phyloP scores from a whole-genome alignment of 306 rosid species.

The Oxytropis ochrocephala region DNA sequence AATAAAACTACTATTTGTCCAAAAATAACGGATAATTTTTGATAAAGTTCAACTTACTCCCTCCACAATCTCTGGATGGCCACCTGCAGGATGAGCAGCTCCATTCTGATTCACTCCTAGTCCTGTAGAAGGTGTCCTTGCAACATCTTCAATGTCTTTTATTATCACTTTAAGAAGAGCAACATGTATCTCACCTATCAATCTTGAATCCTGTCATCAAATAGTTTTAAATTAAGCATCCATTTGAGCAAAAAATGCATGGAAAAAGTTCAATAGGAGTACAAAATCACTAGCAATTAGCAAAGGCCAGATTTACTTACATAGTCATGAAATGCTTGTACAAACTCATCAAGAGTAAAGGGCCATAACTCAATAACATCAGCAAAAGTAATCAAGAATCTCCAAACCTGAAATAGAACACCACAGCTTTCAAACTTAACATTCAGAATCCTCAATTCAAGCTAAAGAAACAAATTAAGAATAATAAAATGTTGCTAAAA shows the following conservation, averaged over 20 bases:
- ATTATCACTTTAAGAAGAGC: constrained; percentile 74
- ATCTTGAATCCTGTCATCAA: constrained; percentile 85
- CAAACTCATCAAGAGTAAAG: constrained; percentile 90
- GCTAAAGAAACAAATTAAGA: not conserved
- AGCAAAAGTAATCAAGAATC: constrained; percentile 87
- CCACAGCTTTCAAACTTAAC: constrained; percentile 10
- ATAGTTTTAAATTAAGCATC: constrained; percentile 13
- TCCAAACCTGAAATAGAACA: constrained; percentile 76
- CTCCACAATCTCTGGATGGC: constrained; percentile 96
- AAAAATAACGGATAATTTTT: not conserved
- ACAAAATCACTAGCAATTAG: constrained; percentile 22
- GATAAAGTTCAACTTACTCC: constrained; percentile 56
- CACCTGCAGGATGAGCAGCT: constrained; percentile 92
- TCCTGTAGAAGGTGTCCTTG: constrained; percentile 88
- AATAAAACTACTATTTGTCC: constrained; percentile 11
- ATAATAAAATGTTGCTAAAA: not conserved
- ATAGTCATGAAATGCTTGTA: constrained; percentile 93
- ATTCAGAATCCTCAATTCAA: constrained; percentile 10
- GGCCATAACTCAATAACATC: constrained; percentile 96
- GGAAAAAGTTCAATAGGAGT: not conserved
- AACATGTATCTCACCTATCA: constrained; percentile 90
- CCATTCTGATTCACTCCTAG: constrained; percentile 82
- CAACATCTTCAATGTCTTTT: constrained; percentile 98
- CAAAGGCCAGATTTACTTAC: constrained; percentile 48
- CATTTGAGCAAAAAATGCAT: not conserved